Percentiles rank a stretch among this genome's conserved stretches.
Conservation (phyloP, 805 yeast species). For the Metschnikowia similis region DNA sequence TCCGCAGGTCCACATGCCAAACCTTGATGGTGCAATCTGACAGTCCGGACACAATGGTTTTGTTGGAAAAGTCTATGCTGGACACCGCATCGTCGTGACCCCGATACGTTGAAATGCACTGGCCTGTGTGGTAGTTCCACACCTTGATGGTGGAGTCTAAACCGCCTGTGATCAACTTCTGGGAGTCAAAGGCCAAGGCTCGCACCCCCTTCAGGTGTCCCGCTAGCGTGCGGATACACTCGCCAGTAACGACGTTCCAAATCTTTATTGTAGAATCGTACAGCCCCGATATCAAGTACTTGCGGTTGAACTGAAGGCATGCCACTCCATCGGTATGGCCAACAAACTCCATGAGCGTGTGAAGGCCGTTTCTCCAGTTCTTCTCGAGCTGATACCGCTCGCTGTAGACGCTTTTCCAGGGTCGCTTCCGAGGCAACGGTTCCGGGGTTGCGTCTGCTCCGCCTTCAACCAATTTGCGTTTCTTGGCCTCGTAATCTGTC, state of each 20-base stretch:
- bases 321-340: constrained; percentile 91
- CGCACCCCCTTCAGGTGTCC: constrained; percentile 92
- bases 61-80: constrained; percentile 74
- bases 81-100: constrained; percentile 88
- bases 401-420: constrained; percentile 93
- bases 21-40: constrained; percentile 90
- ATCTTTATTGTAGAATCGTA: constrained; percentile 85
- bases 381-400: constrained; percentile 89
- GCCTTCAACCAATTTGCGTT: not conserved
- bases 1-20: constrained; percentile 93
- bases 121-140: constrained; percentile 95
- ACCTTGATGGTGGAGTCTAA: constrained; percentile 87
- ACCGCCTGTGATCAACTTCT: constrained; percentile 88
- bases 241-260: constrained; percentile 87
- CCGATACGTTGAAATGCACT: constrained; percentile 86
- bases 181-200: constrained; percentile 79
- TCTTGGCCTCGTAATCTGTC: not conserved
- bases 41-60: constrained; percentile 86
- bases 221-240: constrained; percentile 65
- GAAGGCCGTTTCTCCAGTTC: constrained; percentile 89
- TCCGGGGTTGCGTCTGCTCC: not conserved
- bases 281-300: constrained; percentile 81
- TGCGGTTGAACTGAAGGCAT: constrained; percentile 77
- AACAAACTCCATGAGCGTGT: constrained; percentile 55
- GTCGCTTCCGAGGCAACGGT: constrained; percentile 41